These are phyloP conservation scores for Cryptosporidium muris DNA, from an alignment of 169 alveolate genomes.

Conservation along the genomic window DNA sequence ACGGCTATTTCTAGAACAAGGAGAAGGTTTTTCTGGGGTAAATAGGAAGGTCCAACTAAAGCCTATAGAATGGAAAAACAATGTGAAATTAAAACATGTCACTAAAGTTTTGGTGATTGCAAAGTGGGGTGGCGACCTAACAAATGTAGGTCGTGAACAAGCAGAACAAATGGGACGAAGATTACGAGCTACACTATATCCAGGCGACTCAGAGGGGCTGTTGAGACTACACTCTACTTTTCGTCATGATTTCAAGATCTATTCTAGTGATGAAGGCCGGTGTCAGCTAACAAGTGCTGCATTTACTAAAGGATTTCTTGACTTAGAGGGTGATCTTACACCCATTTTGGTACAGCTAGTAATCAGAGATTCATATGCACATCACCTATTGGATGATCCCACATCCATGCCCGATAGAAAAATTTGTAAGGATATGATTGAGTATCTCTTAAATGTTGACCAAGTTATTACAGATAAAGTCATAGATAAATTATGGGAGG, in stretches of 20 bases:
- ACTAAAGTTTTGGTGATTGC: conserved; percentile 91
- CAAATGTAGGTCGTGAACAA: conserved; percentile 92
- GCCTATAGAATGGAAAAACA: conserved; percentile 78
- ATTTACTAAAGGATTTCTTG: conserved; percentile 95
- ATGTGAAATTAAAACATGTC: conserved; percentile 20
- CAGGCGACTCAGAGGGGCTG: conserved; percentile 92
- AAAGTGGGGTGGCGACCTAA: conserved; percentile 99
- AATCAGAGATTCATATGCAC: conserved; percentile 76
- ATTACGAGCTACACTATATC: conserved; percentile 88
- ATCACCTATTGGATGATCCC: conserved; percentile 73
- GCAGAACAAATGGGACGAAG: conserved; percentile 91
- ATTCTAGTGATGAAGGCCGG: conserved; percentile 97
- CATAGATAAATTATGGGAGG: conserved; percentile 49
- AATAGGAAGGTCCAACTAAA: conserved; percentile 93
- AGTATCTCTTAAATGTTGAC: conserved; percentile 40
- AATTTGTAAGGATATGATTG: conserved; percentile 67
- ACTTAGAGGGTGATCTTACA: conserved; percentile 95
- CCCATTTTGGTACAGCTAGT: conserved; percentile 96
- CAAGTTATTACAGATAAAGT: conserved; percentile 51
- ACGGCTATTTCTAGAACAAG: conserved; percentile 87
- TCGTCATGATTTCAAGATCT: conserved; percentile 97
- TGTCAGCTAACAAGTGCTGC: conserved; percentile 98
- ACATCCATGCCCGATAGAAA: conserved; percentile 8
- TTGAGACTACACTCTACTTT: conserved; percentile 95
- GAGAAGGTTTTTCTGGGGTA: conserved; percentile 94